A percentile compares a stretch with the other conserved stretches of the same genome.
Evolutionary conservation across 306 rosid species (phyloP).

Genomic region (Lathyrus tuberosus): DNA sequence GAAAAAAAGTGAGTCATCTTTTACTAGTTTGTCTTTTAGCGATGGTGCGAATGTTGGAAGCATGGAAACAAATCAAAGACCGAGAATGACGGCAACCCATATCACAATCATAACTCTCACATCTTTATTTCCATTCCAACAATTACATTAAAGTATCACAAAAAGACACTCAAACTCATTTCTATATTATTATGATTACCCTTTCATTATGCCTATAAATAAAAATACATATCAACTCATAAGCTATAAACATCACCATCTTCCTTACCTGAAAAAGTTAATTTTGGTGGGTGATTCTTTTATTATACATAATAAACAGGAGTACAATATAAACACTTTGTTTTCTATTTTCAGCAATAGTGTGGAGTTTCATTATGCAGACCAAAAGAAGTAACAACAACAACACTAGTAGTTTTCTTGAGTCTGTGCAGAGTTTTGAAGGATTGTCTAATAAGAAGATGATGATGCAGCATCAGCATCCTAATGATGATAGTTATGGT

Average conservation of each 20-base stretch:
- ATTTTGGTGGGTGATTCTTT: background rate
- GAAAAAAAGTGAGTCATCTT: constrained; percentile 20
- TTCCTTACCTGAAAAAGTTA: background rate
- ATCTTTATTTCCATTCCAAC: constrained; percentile 31
- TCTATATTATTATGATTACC: background rate
- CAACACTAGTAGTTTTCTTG: constrained; percentile 9
- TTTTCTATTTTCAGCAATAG: background rate
- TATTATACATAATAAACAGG: background rate
- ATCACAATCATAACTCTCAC: constrained; percentile 43
- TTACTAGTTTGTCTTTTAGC: constrained; percentile 56
- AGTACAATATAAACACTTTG: background rate
- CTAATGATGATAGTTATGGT: constrained; percentile 32
- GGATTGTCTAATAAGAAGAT: constrained; percentile 38
- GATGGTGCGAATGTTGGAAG: constrained; percentile 92
- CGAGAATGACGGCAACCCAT: constrained; percentile 82
- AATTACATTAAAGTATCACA: background rate
- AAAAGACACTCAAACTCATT: too few relatives aligned
- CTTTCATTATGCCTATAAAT: background rate
- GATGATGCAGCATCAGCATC: constrained; percentile 46
- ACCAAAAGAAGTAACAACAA: constrained; percentile 43
- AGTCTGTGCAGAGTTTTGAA: constrained; percentile 42
- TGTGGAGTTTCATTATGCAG: constrained; percentile 38
- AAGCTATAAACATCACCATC: background rate
- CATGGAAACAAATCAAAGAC: constrained; percentile 81
- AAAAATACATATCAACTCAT: background rate